Evolutionary conservation across 768 basidiomycete species (phyloP).

Genomic region (Goffeauzyma gilvescens): DNA sequence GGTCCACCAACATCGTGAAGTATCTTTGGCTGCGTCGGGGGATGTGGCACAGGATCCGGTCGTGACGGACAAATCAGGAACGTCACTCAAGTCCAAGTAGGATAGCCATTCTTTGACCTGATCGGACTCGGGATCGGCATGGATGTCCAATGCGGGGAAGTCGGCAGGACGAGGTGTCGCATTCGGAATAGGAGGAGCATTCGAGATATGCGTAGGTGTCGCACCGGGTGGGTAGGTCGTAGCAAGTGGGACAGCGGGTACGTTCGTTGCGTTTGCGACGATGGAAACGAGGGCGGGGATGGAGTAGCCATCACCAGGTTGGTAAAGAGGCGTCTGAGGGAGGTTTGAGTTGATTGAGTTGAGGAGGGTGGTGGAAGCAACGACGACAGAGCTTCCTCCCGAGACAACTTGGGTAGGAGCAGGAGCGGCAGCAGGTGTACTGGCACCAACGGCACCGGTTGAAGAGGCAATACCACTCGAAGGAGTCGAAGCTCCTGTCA

Average conservation of each 20-base stretch:
- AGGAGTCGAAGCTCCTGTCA: too few species aligned
- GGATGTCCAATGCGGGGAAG: conserved; percentile 27
- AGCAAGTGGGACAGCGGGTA: conserved; percentile 11
- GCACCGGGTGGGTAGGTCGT: conserved; percentile 23
- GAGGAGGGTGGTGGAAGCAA: too few species aligned
- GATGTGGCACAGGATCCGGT: conserved; percentile 41
- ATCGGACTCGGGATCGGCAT: conserved; percentile 26
- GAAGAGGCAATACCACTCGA: too few species aligned
- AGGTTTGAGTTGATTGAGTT: too few species aligned
- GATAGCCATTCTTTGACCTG: conserved; percentile 26
- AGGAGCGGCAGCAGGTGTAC: too few species aligned
- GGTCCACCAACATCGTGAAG: conserved; percentile 57
- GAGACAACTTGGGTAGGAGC: too few species aligned
- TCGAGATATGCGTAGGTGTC: conserved; percentile 18
- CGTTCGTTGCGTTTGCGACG: conserved; percentile 6
- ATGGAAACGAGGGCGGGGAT: conserved; percentile 8
- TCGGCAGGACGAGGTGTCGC: conserved; percentile 16
- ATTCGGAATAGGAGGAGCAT: conserved; percentile 24
- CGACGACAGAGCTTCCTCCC: too few species aligned
- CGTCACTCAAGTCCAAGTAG: conserved; percentile 20
- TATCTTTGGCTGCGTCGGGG: conserved; percentile 40
- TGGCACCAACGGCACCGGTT: too few species aligned
- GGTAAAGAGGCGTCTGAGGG: too few species aligned
- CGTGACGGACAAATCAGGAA: conserved; percentile 19
- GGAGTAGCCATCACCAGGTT: too few species aligned